Conservation (phyloP, 1,284 basidiomycete species). For the Cutaneotrichosporon daszewskae region DNA sequence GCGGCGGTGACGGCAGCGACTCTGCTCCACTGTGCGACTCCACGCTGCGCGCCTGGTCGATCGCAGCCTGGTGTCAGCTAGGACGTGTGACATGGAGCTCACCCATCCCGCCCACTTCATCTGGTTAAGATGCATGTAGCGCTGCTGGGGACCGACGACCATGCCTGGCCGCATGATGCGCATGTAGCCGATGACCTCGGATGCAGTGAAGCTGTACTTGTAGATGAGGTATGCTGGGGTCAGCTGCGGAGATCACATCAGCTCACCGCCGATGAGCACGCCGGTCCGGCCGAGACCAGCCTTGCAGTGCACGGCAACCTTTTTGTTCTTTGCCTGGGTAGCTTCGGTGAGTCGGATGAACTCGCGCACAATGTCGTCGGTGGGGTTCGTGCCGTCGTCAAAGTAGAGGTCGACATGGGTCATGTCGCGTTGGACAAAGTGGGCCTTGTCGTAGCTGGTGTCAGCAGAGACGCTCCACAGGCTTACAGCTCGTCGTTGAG, state of each 20-base stretch:
- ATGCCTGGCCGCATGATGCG: slow-evolving; percentile 85
- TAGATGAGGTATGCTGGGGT: slow-evolving; percentile 84
- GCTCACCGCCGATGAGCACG: slow-evolving; percentile 71
- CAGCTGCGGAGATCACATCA: slow-evolving; percentile 11
- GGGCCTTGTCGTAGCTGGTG: slow-evolving; percentile 65
- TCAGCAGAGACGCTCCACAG: background rate
- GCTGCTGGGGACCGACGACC: slow-evolving; percentile 76
- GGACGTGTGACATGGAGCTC: slow-evolving; percentile 55
- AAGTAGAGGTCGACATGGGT: slow-evolving; percentile 82
- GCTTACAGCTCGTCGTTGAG: slow-evolving; percentile 76
- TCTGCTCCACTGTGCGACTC: slow-evolving; percentile 50
- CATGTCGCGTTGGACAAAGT: slow-evolving; percentile 81
- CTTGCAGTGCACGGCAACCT: slow-evolving; percentile 76
- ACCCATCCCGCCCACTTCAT: slow-evolving; percentile 92
- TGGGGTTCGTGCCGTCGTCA: slow-evolving; percentile 79
- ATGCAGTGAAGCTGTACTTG: slow-evolving; percentile 98
- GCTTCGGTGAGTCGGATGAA: slow-evolving; percentile 83
- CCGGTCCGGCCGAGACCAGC: slow-evolving; percentile 54
- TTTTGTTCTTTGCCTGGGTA: slow-evolving; percentile 64
- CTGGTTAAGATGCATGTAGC: slow-evolving; percentile 95
- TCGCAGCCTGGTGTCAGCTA: slow-evolving; percentile 49
- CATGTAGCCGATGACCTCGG: slow-evolving; percentile 97
- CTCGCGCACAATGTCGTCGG: slow-evolving; percentile 83
- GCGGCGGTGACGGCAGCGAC: slow-evolving; percentile 38
- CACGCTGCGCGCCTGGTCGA: slow-evolving; percentile 55